Evolutionary conservation across 371 early-diverging fungal species (phyloP), one percentile per base, ranked within the genome.

Genomic region (Circinella umbellata): DNA sequence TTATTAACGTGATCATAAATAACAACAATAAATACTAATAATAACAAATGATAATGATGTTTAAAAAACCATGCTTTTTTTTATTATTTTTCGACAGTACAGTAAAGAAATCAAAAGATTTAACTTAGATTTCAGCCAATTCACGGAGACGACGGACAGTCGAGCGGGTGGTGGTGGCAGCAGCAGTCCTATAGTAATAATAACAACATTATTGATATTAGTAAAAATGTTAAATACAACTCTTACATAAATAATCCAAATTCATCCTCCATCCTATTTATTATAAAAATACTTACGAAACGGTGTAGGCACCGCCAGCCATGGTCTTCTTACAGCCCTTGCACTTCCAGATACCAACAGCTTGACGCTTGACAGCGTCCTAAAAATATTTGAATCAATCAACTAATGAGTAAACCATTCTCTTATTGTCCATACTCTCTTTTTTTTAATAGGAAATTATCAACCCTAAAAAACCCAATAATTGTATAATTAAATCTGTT

Each of bases 281-380:
- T 53, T 1, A 13, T 15, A 15, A n/a, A 36, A 10, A 35, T 5
- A 64, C 65, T 64, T 64, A 64, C 86, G 91, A 92, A 74, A 98
- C 92, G 68, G 96, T 94, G 95, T 97, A 99, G 75, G 99, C 99
- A 80, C 99, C 99, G 79, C 99, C 99, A 74, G 99, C 99, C 83
- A 99, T 85, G 78, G 86, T 86, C 90, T 98, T 96, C 79, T 89
- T 91, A 91, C 99, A 99, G 69, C 94, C 95, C 83, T 91, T 92
- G 92, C 99, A 99, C 87, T 95, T 91, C 99, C 99, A 99, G 91
- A 99, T 99, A 80, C 99, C 99, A 77, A 99, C 99, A 68, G 97
- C 93, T 69, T 89, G 81, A 83, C 99, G 95, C 91, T 95, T 97
- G 73, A 99, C 98, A 74, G 94, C 86, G 80, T 94, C 96, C 93